These are phyloP conservation scores for Trametes coccinea DNA, from an alignment of 768 basidiomycete genomes.

Conservation along the genomic window DNA sequence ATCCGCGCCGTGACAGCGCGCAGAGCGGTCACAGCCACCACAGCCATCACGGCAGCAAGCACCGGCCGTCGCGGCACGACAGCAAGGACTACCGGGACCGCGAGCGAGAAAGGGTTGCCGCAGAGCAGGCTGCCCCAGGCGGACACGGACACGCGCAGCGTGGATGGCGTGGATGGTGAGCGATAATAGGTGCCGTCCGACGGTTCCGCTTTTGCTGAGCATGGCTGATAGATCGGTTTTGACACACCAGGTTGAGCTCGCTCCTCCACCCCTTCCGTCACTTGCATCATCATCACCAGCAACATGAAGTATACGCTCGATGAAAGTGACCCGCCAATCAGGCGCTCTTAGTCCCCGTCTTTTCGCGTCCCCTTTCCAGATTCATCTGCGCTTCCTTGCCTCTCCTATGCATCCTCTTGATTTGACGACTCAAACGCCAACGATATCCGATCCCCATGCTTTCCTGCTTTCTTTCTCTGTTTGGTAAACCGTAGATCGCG, in stretches of 20 bases:
- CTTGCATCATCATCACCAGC: neutral
- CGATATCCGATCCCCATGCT: too few relatives aligned
- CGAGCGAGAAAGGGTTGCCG: neutral
- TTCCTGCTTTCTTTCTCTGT: too few relatives aligned
- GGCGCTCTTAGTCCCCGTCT: neutral
- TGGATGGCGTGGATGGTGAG: constrained; percentile 24
- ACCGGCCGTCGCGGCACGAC: constrained; percentile 3
- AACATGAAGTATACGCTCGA: neutral
- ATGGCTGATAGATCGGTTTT: neutral
- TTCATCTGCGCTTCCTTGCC: too few relatives aligned
- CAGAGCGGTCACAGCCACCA: constrained; percentile 6
- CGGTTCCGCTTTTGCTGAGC: neutral
- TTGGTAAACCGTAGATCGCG: too few relatives aligned
- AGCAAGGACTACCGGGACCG: constrained; percentile 2
- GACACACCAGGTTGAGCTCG: constrained; percentile 6
- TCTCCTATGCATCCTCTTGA: too few relatives aligned
- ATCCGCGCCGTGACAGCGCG: constrained; percentile 7
- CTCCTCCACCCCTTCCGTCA: constrained; percentile 15
- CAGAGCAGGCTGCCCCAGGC: neutral
- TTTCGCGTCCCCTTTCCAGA: neutral
- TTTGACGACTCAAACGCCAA: too few relatives aligned
- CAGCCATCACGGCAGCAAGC: neutral
- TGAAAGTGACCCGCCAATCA: neutral
- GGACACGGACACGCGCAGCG: constrained; percentile 9
- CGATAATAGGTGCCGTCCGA: constrained; percentile 17